Evolutionary conservation across 2,329 filamentous ascomycete genomes (phyloP).

Genomic region (Fusarium drepaniforme): DNA sequence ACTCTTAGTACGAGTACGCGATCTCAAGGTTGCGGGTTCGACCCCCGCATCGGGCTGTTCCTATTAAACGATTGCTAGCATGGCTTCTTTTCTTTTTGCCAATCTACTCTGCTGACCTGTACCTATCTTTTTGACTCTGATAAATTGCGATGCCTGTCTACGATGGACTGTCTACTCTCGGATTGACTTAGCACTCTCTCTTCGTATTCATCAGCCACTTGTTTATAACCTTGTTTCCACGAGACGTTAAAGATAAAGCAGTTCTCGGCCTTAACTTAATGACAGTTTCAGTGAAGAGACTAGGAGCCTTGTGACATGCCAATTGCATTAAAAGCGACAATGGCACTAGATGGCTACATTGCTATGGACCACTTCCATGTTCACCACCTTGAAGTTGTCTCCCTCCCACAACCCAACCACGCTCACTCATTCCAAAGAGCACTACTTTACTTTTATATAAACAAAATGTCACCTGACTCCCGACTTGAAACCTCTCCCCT

Average conservation of each 20-base stretch:
- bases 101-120: neutral
- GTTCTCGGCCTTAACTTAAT: too few relatives aligned
- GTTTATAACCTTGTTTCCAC: too few relatives aligned
- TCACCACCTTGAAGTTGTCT: neutral
- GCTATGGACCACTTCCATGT: neutral
- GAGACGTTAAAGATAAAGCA: too few relatives aligned
- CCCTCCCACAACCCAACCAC: neutral
- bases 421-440: neutral
- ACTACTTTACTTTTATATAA: neutral
- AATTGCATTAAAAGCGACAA: neutral
- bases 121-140: neutral
- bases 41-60: conserved; percentile 55
- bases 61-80: neutral
- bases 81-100: neutral
- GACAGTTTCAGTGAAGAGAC: too few relatives aligned
- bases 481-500: neutral
- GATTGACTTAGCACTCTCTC: too few relatives aligned
- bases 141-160: too few relatives aligned
- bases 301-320: too few relatives aligned
- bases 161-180: too few relatives aligned
- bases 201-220: too few relatives aligned
- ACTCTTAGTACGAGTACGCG: conserved; percentile 61
- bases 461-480: neutral
- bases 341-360: neutral
- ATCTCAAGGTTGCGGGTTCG: conserved; percentile 70